These are phyloP conservation scores for Panellus pusillus DNA, from an alignment of 768 basidiomycete genomes.

Conservation along the genomic window DNA sequence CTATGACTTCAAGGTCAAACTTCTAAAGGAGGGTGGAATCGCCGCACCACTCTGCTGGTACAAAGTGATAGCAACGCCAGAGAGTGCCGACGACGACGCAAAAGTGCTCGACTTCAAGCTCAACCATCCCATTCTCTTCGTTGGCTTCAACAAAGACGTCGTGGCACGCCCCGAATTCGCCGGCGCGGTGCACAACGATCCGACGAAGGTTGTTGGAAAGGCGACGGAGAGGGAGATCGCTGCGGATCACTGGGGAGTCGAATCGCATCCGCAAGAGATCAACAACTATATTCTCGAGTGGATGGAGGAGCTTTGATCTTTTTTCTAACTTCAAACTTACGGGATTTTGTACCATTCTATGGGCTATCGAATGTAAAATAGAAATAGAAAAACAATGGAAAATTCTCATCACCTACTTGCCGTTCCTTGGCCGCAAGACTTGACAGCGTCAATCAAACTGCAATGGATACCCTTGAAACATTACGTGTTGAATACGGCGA, in stretches of 20 bases:
- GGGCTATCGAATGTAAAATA: too few relatives aligned
- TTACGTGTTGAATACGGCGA: too few relatives aligned
- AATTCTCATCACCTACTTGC: too few relatives aligned
- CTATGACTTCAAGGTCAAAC: constrained; percentile 16
- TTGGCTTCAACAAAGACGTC: constrained; percentile 7
- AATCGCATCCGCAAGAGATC: constrained; percentile 9
- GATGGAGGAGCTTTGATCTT: constrained; percentile 1
- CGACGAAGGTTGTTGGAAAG: not conserved
- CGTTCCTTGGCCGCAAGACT: too few relatives aligned
- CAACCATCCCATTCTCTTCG: constrained; percentile 6
- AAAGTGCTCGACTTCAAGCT: not conserved
- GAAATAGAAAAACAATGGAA: too few relatives aligned
- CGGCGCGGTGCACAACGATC: not conserved
- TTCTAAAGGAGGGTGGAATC: constrained; percentile 29
- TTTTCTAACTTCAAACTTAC: too few relatives aligned
- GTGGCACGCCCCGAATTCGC: constrained; percentile 7
- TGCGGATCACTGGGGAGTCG: constrained; percentile 16
- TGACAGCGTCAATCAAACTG: too few relatives aligned
- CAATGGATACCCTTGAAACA: too few relatives aligned
- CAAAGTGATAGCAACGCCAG: constrained; percentile 26
- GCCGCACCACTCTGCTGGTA: constrained; percentile 37
- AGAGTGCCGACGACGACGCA: constrained; percentile 31
- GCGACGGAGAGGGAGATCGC: constrained; percentile 7
- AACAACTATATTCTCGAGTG: constrained; percentile 1
- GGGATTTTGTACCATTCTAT: too few relatives aligned